phyloP scores from a whole-genome alignment of 2,329 filamentous ascomycete species.

The Aspergillus carbonarius region DNA sequence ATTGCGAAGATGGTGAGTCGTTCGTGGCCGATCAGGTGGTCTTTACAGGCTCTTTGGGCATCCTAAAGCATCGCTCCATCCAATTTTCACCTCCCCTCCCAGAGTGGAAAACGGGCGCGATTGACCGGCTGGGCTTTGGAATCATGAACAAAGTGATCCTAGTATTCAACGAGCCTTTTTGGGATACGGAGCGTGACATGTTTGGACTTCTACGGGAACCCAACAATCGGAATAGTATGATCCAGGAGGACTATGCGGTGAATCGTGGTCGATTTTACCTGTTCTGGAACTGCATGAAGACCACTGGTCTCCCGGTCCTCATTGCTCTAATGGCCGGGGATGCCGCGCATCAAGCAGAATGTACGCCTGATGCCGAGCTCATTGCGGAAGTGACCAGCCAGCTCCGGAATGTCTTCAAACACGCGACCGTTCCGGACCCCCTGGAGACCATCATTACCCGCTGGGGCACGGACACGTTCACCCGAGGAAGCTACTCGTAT shows the following conservation, averaged over 20 bases:
- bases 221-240: slow-evolving; percentile 65
- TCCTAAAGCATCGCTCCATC: slow-evolving; percentile 77
- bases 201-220: slow-evolving; percentile 86
- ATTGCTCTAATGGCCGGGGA: slow-evolving; percentile 95
- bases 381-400: slow-evolving; percentile 77
- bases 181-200: slow-evolving; percentile 86
- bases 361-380: slow-evolving; percentile 70
- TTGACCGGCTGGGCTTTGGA: slow-evolving; percentile 84
- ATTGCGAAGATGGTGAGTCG: slow-evolving; percentile 73
- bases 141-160: slow-evolving; percentile 93
- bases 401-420: slow-evolving; percentile 71
- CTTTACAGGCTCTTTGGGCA: slow-evolving; percentile 83
- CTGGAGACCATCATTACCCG: slow-evolving; percentile 85
- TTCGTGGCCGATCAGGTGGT: slow-evolving; percentile 90
- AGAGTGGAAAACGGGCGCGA: slow-evolving; percentile 76
- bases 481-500: slow-evolving; percentile 93
- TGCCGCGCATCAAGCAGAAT: slow-evolving; percentile 84
- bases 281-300: slow-evolving; percentile 94
- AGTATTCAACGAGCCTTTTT: slow-evolving; percentile 85
- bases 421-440: slow-evolving; percentile 67
- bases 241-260: slow-evolving; percentile 74
- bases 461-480: slow-evolving; percentile 88
- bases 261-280: slow-evolving; percentile 92
- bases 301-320: slow-evolving; percentile 80
- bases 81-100: slow-evolving; percentile 91